Evolutionary conservation across 2,329 filamentous ascomycete genomes (phyloP).

Genomic region (Fusarium sp.): DNA sequence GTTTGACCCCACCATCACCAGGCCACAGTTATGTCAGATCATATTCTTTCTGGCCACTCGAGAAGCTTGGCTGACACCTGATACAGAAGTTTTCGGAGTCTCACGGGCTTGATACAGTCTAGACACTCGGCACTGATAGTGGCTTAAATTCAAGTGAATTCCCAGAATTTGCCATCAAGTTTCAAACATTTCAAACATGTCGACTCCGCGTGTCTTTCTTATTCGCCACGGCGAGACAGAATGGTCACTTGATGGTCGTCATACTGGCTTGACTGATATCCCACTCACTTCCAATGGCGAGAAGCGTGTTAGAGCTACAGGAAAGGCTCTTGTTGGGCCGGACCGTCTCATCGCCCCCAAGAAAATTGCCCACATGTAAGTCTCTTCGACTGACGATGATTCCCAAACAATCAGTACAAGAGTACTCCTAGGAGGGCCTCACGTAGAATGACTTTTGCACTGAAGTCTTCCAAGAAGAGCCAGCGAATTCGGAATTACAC

Average conservation of each 20-base stretch:
- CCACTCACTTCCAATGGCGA: constrained; percentile 85
- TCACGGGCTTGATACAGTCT: neutral
- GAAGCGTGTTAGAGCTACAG: constrained; percentile 79
- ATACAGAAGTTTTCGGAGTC: neutral
- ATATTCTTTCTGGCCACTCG: neutral
- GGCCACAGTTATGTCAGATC: constrained; percentile 22
- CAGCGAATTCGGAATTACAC: neutral
- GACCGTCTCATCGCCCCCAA: constrained; percentile 86
- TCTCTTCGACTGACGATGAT: constrained; percentile 15
- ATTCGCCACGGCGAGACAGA: constrained; percentile 94
- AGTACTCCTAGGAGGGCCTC: neutral
- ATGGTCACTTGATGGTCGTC: constrained; percentile 87
- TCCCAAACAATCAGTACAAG: neutral
- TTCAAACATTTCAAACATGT: constrained; percentile 37
- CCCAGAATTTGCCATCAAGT: neutral
- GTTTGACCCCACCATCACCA: constrained; percentile 11
- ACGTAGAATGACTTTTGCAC: neutral
- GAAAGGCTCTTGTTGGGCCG: constrained; percentile 82
- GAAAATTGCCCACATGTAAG: constrained; percentile 84
- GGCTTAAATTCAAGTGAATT: neutral
- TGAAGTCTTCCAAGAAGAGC: neutral
- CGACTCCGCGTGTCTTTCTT: constrained; percentile 79
- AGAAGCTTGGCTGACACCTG: neutral
- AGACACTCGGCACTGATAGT: neutral
- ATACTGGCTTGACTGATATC: constrained; percentile 89